Evolutionary conservation across 2,329 filamentous ascomycete species (phyloP).

Genomic region (Clonostachys byssicola): DNA sequence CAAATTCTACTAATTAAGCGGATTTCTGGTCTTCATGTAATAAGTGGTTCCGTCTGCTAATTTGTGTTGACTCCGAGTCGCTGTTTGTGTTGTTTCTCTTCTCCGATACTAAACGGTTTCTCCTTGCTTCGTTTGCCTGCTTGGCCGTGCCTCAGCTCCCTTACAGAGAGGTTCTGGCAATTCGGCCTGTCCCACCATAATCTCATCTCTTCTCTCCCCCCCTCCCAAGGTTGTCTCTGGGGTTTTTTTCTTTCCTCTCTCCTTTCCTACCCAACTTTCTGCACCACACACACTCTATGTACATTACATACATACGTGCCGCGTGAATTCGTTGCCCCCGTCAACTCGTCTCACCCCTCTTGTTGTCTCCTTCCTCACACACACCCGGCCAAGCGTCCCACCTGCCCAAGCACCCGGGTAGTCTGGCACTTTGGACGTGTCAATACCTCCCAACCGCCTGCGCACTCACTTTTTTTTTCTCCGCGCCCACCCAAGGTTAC

Average conservation of each 20-base stretch:
- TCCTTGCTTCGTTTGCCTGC: no score
- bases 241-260: constrained; percentile 12
- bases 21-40: no score
- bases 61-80: no score
- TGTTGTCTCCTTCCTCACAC: constrained; percentile 13
- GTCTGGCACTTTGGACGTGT: no score
- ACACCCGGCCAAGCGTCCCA: constrained; percentile 8
- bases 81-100: no score
- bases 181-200: neutral
- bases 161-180: neutral
- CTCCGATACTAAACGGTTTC: no score
- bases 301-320: neutral
- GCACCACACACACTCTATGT: constrained; percentile 1
- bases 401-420: neutral
- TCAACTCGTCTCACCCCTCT: neutral
- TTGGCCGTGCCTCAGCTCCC: no score
- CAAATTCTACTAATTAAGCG: no score
- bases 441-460: neutral
- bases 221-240: neutral
- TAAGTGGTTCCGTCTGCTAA: no score
- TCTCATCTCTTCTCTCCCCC: constrained; percentile 1
- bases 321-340: neutral
- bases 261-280: constrained; percentile 5
- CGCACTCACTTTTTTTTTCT: neutral
- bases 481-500: neutral